Conservation (phyloP, 306 rosid genomes). For the Citrullus mucosospermus region DNA sequence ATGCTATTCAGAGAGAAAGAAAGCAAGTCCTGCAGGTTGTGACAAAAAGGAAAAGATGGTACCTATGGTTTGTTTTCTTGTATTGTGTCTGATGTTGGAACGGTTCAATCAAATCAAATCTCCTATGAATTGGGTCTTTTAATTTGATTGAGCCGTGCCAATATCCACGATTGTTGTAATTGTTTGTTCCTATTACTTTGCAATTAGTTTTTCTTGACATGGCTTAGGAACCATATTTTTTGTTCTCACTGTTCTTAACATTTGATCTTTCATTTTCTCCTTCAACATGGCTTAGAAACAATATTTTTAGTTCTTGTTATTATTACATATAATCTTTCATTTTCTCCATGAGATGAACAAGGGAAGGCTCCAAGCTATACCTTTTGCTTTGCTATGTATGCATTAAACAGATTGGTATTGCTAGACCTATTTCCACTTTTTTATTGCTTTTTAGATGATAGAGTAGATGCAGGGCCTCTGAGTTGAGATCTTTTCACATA, state of each 20-base stretch:
- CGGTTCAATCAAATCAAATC: constrained; percentile 70
- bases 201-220: background rate
- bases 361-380: background rate
- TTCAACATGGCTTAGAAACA: background rate
- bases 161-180: constrained; percentile 27
- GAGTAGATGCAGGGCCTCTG: background rate
- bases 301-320: background rate
- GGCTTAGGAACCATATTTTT: background rate
- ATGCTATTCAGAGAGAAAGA: background rate
- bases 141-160: constrained; percentile 90
- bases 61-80: background rate
- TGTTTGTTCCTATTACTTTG: background rate
- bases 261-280: background rate
- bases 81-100: constrained; percentile 47
- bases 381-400: background rate
- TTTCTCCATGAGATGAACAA: background rate
- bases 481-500: background rate
- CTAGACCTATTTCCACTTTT: background rate
- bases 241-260: background rate
- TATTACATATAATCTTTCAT: background rate
- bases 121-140: constrained; percentile 43
- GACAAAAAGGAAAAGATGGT: background rate
- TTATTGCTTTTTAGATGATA: background rate
- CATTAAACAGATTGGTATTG: background rate
- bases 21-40: background rate